phyloP scores from a whole-genome alignment of 2,329 filamentous ascomycete genomes.

The Diaporthe sp. region DNA sequence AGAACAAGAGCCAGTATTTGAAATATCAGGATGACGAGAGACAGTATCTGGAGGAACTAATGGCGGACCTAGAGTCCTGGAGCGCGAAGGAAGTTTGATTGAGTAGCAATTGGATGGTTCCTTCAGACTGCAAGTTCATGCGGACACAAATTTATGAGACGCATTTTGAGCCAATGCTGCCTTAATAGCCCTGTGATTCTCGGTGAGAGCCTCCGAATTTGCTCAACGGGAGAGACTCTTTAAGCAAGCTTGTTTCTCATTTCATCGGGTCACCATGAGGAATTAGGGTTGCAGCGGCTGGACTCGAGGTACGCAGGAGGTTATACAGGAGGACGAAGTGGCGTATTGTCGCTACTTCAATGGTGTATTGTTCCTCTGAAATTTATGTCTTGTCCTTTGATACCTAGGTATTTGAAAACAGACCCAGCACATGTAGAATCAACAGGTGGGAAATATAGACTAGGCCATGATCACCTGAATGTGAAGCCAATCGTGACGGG shows the following conservation, averaged over 20 bases:
- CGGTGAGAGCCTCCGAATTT: too few relatives aligned
- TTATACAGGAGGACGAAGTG: neutral
- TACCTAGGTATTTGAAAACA: neutral
- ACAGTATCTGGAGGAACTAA: conserved; percentile 6
- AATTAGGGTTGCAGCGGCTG: neutral
- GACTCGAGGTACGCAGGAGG: neutral
- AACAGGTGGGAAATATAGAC: neutral
- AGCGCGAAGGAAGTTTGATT: neutral
- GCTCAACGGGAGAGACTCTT: neutral
- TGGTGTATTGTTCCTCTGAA: neutral
- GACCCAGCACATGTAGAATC: neutral
- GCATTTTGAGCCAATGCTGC: neutral
- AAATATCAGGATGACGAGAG: conserved; percentile 25
- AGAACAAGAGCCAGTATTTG: conserved; percentile 15
- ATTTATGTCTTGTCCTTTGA: neutral
- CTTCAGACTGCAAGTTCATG: neutral
- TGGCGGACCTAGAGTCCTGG: neutral
- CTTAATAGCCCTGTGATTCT: neutral
- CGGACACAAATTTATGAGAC: too few relatives aligned
- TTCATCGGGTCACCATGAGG: neutral
- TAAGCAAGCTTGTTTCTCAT: neutral
- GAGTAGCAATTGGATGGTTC: too few relatives aligned
- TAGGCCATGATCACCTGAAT: neutral
- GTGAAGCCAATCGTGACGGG: neutral
- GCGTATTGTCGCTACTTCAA: neutral